Evolutionary conservation across 2,329 filamentous ascomycete genomes (phyloP).

Genomic region (Diaporthe nobilis): DNA sequence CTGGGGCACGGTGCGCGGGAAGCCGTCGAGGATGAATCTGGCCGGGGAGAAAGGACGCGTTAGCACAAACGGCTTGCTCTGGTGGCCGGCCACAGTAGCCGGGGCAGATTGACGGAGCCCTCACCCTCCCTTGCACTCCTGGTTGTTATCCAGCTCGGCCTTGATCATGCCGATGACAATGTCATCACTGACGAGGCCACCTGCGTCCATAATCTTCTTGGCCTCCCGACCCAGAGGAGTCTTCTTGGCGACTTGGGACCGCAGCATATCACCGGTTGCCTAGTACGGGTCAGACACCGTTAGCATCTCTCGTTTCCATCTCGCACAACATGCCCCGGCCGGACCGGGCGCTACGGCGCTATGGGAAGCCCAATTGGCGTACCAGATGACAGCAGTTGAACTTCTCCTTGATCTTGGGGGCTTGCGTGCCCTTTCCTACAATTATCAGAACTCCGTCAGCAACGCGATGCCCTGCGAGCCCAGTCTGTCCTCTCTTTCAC

Average conservation of each 20-base stretch:
- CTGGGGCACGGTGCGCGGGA: slow-evolving; percentile 96
- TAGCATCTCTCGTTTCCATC: not conserved
- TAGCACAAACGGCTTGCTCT: slow-evolving; percentile 43
- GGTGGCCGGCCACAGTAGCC: slow-evolving; percentile 8
- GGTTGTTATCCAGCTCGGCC: slow-evolving; percentile 93
- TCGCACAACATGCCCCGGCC: not conserved
- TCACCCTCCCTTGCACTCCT: slow-evolving; percentile 97
- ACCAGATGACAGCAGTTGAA: slow-evolving; percentile 98
- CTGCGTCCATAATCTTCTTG: slow-evolving; percentile 99
- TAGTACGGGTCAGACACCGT: slow-evolving; percentile 54
- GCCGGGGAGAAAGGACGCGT: slow-evolving; percentile 41
- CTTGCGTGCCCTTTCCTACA: slow-evolving; percentile 97
- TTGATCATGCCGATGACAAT: slow-evolving; percentile 99
- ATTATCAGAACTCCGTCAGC: slow-evolving; percentile 43
- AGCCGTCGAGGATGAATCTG: slow-evolving; percentile 98
- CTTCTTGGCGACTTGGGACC: slow-evolving; percentile 98
- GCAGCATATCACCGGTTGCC: slow-evolving; percentile 99
- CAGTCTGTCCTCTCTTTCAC: not conserved
- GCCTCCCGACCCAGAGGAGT: slow-evolving; percentile 93
- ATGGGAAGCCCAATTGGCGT: slow-evolving; percentile 56
- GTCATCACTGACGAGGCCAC: slow-evolving; percentile 96
- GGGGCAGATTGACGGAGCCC: slow-evolving; percentile 45
- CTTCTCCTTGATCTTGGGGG: slow-evolving; percentile 97
- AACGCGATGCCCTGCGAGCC: slow-evolving; percentile 12
- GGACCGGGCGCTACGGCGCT: slow-evolving; percentile 7